Conservation (phyloP, 2,329 filamentous ascomycete species). For the Calonectria pauciramosa region DNA sequence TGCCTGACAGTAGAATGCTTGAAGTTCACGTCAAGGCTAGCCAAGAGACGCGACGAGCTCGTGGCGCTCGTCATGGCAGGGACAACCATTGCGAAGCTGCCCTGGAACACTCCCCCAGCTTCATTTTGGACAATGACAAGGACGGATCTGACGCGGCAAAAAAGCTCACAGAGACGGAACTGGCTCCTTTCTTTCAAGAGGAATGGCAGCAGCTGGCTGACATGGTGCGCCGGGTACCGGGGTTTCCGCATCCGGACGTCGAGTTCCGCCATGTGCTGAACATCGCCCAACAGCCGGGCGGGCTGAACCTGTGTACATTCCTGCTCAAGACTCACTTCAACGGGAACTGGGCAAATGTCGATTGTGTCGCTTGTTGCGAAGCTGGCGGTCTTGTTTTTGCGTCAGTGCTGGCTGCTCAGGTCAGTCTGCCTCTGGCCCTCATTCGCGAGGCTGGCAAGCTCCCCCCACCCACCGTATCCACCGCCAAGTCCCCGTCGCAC, state of each 20-base stretch:
- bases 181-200: constrained; percentile 62
- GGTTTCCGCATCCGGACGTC: constrained; percentile 66
- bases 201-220: constrained; percentile 60
- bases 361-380: constrained; percentile 66
- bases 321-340: constrained; percentile 62
- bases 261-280: constrained; percentile 71
- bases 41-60: constrained; percentile 52
- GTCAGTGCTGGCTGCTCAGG: constrained; percentile 59
- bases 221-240: constrained; percentile 63
- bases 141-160: constrained; percentile 54
- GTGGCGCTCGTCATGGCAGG: constrained; percentile 39
- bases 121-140: constrained; percentile 67
- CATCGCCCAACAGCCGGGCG: constrained; percentile 65
- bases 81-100: background rate
- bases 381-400: constrained; percentile 70
- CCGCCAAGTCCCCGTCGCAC: constrained; percentile 62
- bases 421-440: constrained; percentile 60
- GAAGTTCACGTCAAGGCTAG: constrained; percentile 65
- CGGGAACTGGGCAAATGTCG: constrained; percentile 61
- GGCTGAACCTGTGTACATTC: constrained; percentile 64
- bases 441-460: constrained; percentile 72
- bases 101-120: constrained; percentile 54
- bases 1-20: constrained; percentile 65
- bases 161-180: constrained; percentile 55
- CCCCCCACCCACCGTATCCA: constrained; percentile 67